Evolutionary conservation across 768 basidiomycete species (phyloP), one percentile per base, ranked within the genome.

Genomic region (Tylopilus balloui): DNA sequence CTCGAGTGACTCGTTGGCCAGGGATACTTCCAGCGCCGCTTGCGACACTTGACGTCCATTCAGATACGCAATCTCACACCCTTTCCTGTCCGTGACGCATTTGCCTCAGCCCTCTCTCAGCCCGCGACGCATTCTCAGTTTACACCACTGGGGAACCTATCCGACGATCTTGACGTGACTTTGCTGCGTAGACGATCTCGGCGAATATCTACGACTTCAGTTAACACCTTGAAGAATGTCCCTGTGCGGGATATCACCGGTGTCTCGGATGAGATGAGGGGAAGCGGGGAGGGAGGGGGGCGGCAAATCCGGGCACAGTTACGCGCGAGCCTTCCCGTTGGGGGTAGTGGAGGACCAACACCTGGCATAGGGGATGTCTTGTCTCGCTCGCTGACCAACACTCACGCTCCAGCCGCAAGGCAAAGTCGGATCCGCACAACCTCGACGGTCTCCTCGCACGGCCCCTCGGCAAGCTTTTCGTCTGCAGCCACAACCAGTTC

Each of bases 21-120:
- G 66, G 50, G 45, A 31, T 56, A 7, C 52, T 66, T 63, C 39
- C 66, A 88, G 80, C 80, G 80, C 60, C 83, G 86, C 36, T 73
- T 88, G 53, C 80, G 88, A 56, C 86, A 91, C 69, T 75, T 91
- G 50, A 75, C 78, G 48, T 74, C 79, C 36, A 71, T 92, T 42
- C 85, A 89, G 69, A 74, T 92, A 56, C 79, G 82, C 53, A 92
- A 92, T 63, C 71, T 92, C 31, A 86, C 89, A n/a, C 87, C 86
- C 2, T 91, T 88, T 64, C 88, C 88, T 28, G 79, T 80, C 45
- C 81, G 89, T 29, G 88, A 92, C 65, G 53, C 68, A 10, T 75
- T 88, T 53, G 81, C 88, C 17, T 85, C 86, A 20, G 86, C 88
- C 17, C 73, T 91, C 45, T 72, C 76, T 15, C 81, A 85, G 59